Evolutionary conservation across 768 basidiomycete genomes (phyloP).

Genomic region (Tylopilus felleus): DNA sequence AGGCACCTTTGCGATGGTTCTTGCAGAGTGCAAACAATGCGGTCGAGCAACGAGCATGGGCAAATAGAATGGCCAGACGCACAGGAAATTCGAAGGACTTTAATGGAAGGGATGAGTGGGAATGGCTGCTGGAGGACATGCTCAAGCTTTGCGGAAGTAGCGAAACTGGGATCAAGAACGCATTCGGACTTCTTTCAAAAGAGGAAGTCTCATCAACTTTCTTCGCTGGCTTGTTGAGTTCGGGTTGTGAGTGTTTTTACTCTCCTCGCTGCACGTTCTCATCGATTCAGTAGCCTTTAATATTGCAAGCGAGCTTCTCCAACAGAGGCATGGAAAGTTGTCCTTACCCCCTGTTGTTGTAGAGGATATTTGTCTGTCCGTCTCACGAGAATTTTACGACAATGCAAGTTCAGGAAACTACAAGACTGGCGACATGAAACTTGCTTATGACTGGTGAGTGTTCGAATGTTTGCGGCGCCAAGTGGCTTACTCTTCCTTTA

Average conservation of each 20-base stretch:
- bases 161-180: conserved; percentile 63
- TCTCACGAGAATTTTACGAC: conserved; percentile 90
- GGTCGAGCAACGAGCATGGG: conserved; percentile 76
- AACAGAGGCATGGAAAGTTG: conserved; percentile 42
- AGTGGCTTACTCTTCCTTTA: conserved; percentile 31
- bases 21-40: conserved; percentile 67
- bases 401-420: conserved; percentile 92
- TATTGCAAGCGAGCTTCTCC: conserved; percentile 63
- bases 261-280: conserved; percentile 1
- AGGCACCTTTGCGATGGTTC: conserved; percentile 87
- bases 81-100: conserved; percentile 56
- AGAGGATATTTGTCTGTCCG: conserved; percentile 77
- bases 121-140: conserved; percentile 88
- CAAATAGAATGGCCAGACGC: conserved; percentile 78
- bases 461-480: neutral
- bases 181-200: conserved; percentile 71
- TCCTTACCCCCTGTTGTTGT: conserved; percentile 47
- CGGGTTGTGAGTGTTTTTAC: conserved; percentile 67
- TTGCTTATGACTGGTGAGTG: conserved; percentile 89
- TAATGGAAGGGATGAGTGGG: conserved; percentile 73
- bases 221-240: conserved; percentile 79
- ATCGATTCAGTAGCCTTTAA: conserved; percentile 49
- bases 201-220: conserved; percentile 81
- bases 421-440: conserved; percentile 91
- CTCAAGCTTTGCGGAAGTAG: conserved; percentile 66